These are phyloP conservation scores for Fusarium clavum DNA, from an alignment of 2,329 filamentous ascomycete genomes.

Conservation along the genomic window DNA sequence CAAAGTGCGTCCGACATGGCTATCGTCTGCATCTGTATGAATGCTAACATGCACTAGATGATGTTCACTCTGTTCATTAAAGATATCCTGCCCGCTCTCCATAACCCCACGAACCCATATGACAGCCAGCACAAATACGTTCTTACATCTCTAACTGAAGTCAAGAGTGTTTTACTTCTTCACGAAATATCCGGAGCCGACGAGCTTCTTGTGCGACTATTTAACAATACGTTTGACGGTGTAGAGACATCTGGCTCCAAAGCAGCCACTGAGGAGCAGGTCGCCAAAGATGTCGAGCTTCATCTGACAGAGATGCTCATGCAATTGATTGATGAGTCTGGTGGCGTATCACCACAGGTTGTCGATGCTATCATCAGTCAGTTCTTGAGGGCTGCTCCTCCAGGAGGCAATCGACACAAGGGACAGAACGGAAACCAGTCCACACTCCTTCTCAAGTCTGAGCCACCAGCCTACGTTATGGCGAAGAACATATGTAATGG, in stretches of 20 bases:
- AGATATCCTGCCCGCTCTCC: slow-evolving; percentile 84
- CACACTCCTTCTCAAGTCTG: slow-evolving; percentile 85
- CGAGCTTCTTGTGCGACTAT: slow-evolving; percentile 81
- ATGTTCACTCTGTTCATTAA: slow-evolving; percentile 92
- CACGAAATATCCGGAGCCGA: slow-evolving; percentile 88
- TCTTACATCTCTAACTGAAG: slow-evolving; percentile 86
- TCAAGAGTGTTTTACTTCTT: slow-evolving; percentile 93
- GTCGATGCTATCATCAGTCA: slow-evolving; percentile 95
- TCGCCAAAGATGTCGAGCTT: slow-evolving; percentile 93
- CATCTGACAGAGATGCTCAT: slow-evolving; percentile 89
- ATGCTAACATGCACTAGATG: slow-evolving; percentile 68
- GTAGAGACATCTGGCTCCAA: slow-evolving; percentile 79
- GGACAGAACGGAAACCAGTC: slow-evolving; percentile 80
- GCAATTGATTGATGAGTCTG: slow-evolving; percentile 87
- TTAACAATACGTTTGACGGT: slow-evolving; percentile 91
- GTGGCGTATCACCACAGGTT: slow-evolving; percentile 78
- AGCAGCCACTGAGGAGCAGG: slow-evolving; percentile 79
- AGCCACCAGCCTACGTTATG: slow-evolving; percentile 95
- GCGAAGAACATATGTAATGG: slow-evolving; percentile 92
- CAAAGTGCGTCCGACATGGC: slow-evolving; percentile 69
- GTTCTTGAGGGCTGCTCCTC: slow-evolving; percentile 88
- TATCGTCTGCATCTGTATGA: background rate
- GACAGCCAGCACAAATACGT: slow-evolving; percentile 94
- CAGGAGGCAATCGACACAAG: slow-evolving; percentile 70
- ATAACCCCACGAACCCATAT: slow-evolving; percentile 88